Percentiles rank a stretch among this genome's conserved stretches.
Conservation (phyloP, 169 alveolate species). For the Eimeria zaria region DNA sequence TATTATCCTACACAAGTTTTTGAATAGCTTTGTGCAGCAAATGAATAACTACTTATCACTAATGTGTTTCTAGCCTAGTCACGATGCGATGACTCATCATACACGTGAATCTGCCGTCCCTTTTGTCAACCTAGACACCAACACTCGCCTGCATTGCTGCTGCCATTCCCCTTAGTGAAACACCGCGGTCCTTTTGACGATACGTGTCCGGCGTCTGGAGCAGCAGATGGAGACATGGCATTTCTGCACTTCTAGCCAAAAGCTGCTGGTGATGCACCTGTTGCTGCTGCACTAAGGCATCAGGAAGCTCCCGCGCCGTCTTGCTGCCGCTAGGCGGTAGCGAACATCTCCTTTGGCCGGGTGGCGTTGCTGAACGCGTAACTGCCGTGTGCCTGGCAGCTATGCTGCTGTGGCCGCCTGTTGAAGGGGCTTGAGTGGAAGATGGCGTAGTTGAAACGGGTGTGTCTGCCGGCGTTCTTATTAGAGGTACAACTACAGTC, state of each 20-base stretch:
- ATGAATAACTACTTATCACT: not conserved
- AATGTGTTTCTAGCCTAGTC: not conserved
- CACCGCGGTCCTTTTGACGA: conserved; percentile 32
- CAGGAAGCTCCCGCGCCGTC: conserved; percentile 32
- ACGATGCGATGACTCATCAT: not conserved
- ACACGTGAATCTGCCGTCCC: not conserved
- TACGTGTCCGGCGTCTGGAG: conserved; percentile 28
- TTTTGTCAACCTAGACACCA: not conserved
- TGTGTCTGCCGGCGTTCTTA: not conserved
- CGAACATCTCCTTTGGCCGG: not conserved
- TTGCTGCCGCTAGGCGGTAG: not conserved
- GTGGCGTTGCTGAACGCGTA: not conserved
- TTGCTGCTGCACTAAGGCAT: conserved; percentile 7
- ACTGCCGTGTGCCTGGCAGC: not conserved
- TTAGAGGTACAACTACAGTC: not conserved
- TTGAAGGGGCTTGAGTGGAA: not conserved
- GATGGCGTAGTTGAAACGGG: not conserved
- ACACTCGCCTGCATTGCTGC: conserved; percentile 68
- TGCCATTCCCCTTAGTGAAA: conserved; percentile 66
- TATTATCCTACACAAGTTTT: not conserved
- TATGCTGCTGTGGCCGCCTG: not conserved
- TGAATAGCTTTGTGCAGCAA: not conserved
- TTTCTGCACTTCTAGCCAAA: conserved; percentile 20
- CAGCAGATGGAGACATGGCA: conserved; percentile 33
- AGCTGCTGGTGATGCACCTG: conserved; percentile 49